phyloP scores from a whole-genome alignment of 148 eudicot species.

The Fagopyrum homotropicum region DNA sequence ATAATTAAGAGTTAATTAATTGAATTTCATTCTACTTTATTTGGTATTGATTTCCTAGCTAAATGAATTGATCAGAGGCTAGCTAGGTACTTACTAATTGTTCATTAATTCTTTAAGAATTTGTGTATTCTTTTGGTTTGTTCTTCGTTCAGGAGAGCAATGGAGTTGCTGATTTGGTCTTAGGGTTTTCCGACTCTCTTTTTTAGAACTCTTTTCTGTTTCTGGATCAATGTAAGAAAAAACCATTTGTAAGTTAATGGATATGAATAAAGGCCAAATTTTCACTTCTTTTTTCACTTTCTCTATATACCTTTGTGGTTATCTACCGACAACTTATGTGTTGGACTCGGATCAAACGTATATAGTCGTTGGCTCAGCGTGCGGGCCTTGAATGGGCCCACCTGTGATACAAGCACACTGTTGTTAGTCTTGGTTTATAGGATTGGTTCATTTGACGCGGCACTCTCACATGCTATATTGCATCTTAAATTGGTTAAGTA shows the following conservation, averaged over 20 bases:
- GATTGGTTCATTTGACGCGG: too few relatives aligned
- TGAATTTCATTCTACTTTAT: background rate
- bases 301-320: background rate
- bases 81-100: constrained; percentile 2
- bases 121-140: background rate
- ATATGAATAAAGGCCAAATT: background rate
- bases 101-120: constrained; percentile 2
- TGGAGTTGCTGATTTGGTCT: background rate
- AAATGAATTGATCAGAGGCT: background rate
- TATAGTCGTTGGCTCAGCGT: too few relatives aligned
- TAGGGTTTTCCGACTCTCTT: background rate
- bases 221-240: background rate
- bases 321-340: background rate
- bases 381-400: too few relatives aligned
- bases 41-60: background rate
- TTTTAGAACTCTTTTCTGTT: background rate
- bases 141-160: background rate
- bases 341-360: too few relatives aligned
- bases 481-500: too few relatives aligned
- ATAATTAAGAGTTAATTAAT: background rate
- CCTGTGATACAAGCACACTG: too few relatives aligned
- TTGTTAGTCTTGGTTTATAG: too few relatives aligned
- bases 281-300: background rate
- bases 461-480: too few relatives aligned
- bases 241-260: background rate